Evolutionary conservation across 805 yeast species (phyloP).

Genomic region (Nakazawaea wickerhamii): DNA sequence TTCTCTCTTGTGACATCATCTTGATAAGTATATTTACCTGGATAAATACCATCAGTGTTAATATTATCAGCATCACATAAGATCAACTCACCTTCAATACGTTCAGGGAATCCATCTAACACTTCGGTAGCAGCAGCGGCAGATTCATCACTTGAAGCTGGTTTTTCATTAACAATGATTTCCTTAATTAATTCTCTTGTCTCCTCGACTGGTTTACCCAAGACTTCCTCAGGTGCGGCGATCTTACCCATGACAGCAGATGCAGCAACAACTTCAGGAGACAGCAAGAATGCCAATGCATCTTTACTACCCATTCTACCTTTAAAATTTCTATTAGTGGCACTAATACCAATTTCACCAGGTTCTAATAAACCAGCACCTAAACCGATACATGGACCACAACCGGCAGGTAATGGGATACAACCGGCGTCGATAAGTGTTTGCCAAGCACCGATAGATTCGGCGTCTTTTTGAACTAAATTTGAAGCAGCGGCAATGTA

Average conservation of each 20-base stretch:
- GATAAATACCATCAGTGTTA: constrained; percentile 98
- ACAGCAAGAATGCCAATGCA: constrained; percentile 91
- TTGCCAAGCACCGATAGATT: constrained; percentile 88
- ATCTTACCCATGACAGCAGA: constrained; percentile 94
- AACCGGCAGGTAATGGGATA: constrained; percentile 92
- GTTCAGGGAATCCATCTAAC: constrained; percentile 85
- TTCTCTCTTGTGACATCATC: constrained; percentile 92
- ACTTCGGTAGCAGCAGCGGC: constrained; percentile 57
- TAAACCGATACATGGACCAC: constrained; percentile 98
- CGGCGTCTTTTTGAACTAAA: constrained; percentile 89
- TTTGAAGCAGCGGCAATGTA: constrained; percentile 98
- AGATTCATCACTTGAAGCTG: constrained; percentile 22
- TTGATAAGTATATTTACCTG: constrained; percentile 98
- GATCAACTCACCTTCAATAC: constrained; percentile 85
- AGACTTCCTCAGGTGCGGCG: constrained; percentile 84
- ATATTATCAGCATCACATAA: constrained; percentile 95
- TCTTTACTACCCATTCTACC: constrained; percentile 99
- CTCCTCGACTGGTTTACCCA: constrained; percentile 48
- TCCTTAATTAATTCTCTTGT: constrained; percentile 44
- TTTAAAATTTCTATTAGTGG: constrained; percentile 97
- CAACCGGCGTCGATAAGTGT: constrained; percentile 89
- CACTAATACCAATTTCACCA: constrained; percentile 97
- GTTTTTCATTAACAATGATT: constrained; percentile 28
- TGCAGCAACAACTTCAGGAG: constrained; percentile 98
- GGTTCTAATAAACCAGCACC: constrained; percentile 91